Evolutionary conservation across 2,329 filamentous ascomycete species (phyloP).

Genomic region (Tolypocladium cylindrosporum): DNA sequence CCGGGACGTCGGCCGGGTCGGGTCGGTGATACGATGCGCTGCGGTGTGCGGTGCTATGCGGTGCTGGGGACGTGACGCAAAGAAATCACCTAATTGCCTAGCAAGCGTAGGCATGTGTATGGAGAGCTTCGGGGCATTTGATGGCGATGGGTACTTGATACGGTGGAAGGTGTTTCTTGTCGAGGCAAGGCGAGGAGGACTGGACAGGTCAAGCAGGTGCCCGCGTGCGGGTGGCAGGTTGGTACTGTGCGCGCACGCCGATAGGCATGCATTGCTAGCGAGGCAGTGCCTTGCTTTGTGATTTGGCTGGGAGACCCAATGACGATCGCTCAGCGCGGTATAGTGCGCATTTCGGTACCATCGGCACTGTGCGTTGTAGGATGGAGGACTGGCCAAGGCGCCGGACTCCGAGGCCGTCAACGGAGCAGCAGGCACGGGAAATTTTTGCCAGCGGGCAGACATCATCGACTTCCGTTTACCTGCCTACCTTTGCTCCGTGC

Average conservation of each 20-base stretch:
- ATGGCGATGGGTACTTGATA: too few species aligned
- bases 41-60: not conserved
- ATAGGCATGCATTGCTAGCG: not conserved
- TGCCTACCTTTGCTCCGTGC: not conserved
- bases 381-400: not conserved
- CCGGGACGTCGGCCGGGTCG: not conserved
- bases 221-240: not conserved
- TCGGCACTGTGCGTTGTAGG: not conserved
- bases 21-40: not conserved
- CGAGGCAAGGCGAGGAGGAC: too few species aligned
- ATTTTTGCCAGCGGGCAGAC: constrained; percentile 17
- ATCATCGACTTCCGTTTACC: constrained; percentile 5
- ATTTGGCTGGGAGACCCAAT: too few species aligned
- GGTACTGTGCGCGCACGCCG: not conserved
- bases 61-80: not conserved
- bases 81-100: too few species aligned
- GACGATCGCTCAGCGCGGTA: not conserved
- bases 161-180: too few species aligned
- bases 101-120: too few species aligned
- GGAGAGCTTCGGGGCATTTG: too few species aligned
- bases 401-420: constrained; percentile 27
- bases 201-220: not conserved
- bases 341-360: not conserved
- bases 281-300: too few species aligned
- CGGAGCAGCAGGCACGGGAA: constrained; percentile 20